These are phyloP conservation scores for Ogataea ramenticola DNA, from an alignment of 805 yeast genomes.

Conservation along the genomic window DNA sequence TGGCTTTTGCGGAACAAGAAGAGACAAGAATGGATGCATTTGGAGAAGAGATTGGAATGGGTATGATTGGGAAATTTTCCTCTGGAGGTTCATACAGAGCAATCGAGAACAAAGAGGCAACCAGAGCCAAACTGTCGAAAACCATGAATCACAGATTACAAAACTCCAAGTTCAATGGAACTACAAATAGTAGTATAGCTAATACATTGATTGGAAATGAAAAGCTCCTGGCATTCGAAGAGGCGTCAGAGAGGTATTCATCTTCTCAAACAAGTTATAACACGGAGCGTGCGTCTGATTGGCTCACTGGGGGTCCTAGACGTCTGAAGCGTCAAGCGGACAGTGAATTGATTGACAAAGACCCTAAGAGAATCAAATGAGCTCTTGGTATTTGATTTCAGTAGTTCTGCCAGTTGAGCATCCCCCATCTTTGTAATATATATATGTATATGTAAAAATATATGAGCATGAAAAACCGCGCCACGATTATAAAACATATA, in stretches of 20 bases:
- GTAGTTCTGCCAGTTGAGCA: no score
- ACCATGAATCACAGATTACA: conserved; percentile 44
- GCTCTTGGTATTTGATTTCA: no score
- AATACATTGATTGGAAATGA: background rate
- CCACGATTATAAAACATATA: no score
- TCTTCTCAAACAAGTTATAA: background rate
- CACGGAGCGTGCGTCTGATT: background rate
- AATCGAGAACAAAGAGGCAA: conserved; percentile 32
- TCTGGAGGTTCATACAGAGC: conserved; percentile 12
- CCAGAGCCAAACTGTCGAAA: conserved; percentile 55
- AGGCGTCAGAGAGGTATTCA: background rate
- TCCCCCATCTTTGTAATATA: no score
- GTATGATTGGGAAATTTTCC: conserved; percentile 46
- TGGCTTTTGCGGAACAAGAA: conserved; percentile 77
- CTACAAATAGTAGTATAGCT: background rate
- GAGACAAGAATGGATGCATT: conserved; percentile 51
- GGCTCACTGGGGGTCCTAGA: background rate
- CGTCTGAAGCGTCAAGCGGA: background rate
- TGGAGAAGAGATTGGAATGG: conserved; percentile 81
- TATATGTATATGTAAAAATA: no score
- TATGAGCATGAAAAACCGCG: no score
- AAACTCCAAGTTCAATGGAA: background rate
- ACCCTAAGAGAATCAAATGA: no score
- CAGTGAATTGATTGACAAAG: no score
- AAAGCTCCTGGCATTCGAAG: background rate